These are phyloP conservation scores for Sclerotinia spermophila DNA, from an alignment of 2,329 filamentous ascomycete species.

Conservation along the genomic window DNA sequence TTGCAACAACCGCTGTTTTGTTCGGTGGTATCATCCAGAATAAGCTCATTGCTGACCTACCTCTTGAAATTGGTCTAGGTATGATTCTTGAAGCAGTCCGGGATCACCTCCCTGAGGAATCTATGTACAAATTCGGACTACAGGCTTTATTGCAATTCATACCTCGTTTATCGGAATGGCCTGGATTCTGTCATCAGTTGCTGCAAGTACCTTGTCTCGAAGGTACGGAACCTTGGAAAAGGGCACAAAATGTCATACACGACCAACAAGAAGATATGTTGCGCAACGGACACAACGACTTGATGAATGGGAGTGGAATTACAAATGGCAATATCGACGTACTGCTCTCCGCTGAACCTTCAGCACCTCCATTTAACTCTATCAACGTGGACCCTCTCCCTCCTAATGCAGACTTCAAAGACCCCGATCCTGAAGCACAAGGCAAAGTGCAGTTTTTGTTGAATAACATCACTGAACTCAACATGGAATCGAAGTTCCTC, in stretches of 20 bases:
- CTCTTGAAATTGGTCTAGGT: slow-evolving; percentile 87
- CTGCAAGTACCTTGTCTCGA: slow-evolving; percentile 77
- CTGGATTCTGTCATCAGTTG: slow-evolving; percentile 85
- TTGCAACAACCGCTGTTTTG: slow-evolving; percentile 91
- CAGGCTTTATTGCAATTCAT: slow-evolving; percentile 91
- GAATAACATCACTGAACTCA: slow-evolving; percentile 92
- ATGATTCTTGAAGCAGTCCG: slow-evolving; percentile 98
- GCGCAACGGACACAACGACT: slow-evolving; percentile 44
- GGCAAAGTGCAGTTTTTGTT: slow-evolving; percentile 94
- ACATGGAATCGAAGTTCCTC: slow-evolving; percentile 76
- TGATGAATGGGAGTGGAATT: slow-evolving; percentile 48
- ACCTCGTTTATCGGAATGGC: slow-evolving; percentile 83
- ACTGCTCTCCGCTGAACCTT: slow-evolving; percentile 53
- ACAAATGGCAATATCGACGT: slow-evolving; percentile 72
- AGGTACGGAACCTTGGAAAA: slow-evolving; percentile 78
- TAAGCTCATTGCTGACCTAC: slow-evolving; percentile 83
- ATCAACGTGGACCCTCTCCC: slow-evolving; percentile 71
- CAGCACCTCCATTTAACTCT: slow-evolving; percentile 69
- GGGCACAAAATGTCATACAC: slow-evolving; percentile 75
- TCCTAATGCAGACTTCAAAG: slow-evolving; percentile 64
- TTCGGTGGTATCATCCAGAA: slow-evolving; percentile 97
- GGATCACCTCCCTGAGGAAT: slow-evolving; percentile 75
- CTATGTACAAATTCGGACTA: slow-evolving; percentile 97
- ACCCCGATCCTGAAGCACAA: slow-evolving; percentile 79
- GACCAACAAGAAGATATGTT: slow-evolving; percentile 60